Evolutionary conservation across 495 filamentous ascomycete species (phyloP).

Genomic region (Ramalina intermedia): DNA sequence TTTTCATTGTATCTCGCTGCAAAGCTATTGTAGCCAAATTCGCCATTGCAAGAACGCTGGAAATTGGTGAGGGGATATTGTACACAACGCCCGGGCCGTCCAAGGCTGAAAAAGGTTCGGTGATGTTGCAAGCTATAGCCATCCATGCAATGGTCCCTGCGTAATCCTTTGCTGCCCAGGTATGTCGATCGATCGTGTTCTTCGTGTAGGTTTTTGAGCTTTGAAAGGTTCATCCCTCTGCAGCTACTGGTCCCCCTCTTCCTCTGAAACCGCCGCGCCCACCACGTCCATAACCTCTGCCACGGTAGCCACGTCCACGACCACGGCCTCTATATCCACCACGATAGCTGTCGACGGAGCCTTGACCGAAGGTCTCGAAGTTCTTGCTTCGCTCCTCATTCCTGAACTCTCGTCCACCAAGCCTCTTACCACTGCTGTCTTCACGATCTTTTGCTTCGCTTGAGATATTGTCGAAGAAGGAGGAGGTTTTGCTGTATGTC

Average conservation of each 20-base stretch:
- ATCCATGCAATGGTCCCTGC: neutral
- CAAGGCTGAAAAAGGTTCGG: too few species aligned
- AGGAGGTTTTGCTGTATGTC: constrained; percentile 68
- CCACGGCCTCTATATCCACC: constrained; percentile 49
- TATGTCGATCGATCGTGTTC: neutral
- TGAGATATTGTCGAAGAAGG: constrained; percentile 97
- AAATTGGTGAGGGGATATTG: too few species aligned
- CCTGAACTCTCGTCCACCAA: constrained; percentile 81
- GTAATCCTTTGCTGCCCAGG: neutral
- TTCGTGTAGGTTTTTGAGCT: neutral
- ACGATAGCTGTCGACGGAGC: constrained; percentile 78
- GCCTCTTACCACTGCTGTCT: constrained; percentile 43
- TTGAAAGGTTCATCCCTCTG: constrained; percentile 4
- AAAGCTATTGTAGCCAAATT: too few species aligned
- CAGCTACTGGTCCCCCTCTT: constrained; percentile 13
- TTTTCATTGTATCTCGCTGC: too few species aligned
- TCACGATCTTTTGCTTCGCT: constrained; percentile 85
- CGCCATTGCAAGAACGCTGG: too few species aligned
- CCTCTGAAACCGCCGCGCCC: constrained; percentile 9
- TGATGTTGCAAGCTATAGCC: too few species aligned
- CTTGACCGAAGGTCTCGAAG: constrained; percentile 96
- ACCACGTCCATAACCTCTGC: constrained; percentile 1
- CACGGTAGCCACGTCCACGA: constrained; percentile 11
- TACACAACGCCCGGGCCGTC: too few species aligned
- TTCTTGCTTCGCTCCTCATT: constrained; percentile 89